Base-by-base conservation (phyloP, 495 filamentous ascomycete genomes). In the Parmelia sp. region DNA sequence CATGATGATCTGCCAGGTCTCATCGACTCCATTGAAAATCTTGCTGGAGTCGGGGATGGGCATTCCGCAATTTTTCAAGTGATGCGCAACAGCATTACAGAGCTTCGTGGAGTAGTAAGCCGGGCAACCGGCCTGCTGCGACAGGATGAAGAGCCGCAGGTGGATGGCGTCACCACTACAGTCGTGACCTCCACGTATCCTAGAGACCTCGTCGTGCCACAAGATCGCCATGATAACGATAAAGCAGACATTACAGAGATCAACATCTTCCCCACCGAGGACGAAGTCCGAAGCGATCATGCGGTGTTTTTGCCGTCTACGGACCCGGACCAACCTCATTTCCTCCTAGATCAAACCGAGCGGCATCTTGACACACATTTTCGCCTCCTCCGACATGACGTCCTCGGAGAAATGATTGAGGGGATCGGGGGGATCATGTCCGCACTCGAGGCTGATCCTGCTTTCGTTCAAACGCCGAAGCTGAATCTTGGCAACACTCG, bases 321-420 rank as follows among this genome's bases (percentile, higher is more conserved):
- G 0, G 78, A 88, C 65, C 72, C 78, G 5, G 49, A 69, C 0
- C 74, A 79, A 51, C 81, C 81, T 72, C 87, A 91, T 70, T 63
- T 82, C 4, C 67, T 71, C 11, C 86, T 86, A 5, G 75, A 88
- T 27, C 72, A 72, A 2, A 80, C 31, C 31, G 21, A 63, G 29
- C 67, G 88, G 0, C 77, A 89, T 1, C 71, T 92, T 4, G 89
- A 92, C 69, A 76, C 84, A 47, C 85, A 90, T 62, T 90, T 91
- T 62, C 81, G 88, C 12, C 77, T 90, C 1, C 72, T 89, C 9
- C 76, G 87, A 19, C 84, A 88, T 69, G 87, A 90, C 67, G 86
- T 79, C 0, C 71, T 86, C 2, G 86, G 86, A 6, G 83, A 83
- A 65, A 75, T 90, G 9, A 71, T 82, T 57, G 83, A 89, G 68